Conservation (phyloP, 192 early-diverging fungal species). For the Backusella circina region DNA sequence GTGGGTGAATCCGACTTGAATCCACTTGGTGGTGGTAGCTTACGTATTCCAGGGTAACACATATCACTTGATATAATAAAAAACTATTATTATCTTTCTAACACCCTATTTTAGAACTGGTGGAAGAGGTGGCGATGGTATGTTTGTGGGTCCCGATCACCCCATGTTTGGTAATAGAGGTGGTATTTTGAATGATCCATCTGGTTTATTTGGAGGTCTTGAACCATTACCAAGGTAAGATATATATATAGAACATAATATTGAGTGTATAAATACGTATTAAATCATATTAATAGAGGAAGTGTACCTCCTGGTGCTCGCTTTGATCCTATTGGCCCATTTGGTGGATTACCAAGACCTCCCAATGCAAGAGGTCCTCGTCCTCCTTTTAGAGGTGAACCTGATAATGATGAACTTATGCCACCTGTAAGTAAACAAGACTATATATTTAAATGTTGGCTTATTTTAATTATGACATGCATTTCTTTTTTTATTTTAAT, state of each 20-base stretch:
- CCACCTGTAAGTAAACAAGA: constrained; percentile 51
- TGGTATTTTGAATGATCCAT: constrained; percentile 25
- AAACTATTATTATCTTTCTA: background rate
- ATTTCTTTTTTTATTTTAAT: background rate
- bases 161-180: constrained; percentile 71
- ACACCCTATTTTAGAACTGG: constrained; percentile 2
- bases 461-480: background rate
- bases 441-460: background rate
- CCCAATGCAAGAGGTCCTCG: constrained; percentile 31
- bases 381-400: constrained; percentile 52
- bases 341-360: constrained; percentile 46
- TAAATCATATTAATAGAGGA: constrained; percentile 45
- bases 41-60: constrained; percentile 44
- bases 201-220: constrained; percentile 54
- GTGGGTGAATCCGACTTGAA: constrained; percentile 77
- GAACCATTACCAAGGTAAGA: constrained; percentile 51
- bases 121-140: constrained; percentile 61
- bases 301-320: constrained; percentile 83
- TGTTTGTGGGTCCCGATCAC: constrained; percentile 86
- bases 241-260: background rate
- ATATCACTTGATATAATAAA: background rate
- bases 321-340: constrained; percentile 90
- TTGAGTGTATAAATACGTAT: background rate
- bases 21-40: constrained; percentile 43
- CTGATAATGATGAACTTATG: constrained; percentile 71